Conservation (phyloP, 164 flowering plant species). For the Kalanchoe fedtschenkoi region DNA sequence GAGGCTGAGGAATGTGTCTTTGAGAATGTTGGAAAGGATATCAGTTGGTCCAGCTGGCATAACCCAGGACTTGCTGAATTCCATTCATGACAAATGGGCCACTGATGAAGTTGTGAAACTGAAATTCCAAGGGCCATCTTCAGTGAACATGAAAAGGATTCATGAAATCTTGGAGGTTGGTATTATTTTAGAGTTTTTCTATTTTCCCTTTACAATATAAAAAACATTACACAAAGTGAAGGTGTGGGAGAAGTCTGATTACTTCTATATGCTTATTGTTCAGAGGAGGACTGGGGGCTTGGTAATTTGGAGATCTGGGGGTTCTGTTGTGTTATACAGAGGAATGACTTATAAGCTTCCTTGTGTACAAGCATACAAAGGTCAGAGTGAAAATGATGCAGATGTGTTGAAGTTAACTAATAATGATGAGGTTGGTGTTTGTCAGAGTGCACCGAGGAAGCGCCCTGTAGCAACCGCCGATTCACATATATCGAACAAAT, state of each 20-base stretch:
- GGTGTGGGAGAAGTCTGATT: background rate
- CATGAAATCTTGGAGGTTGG: slow-evolving; percentile 81
- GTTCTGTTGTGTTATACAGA: slow-evolving; percentile 69
- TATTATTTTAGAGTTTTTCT: background rate
- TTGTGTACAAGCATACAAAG: slow-evolving; percentile 50
- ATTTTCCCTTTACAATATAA: slow-evolving; percentile 3
- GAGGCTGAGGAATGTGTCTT: slow-evolving; percentile 62
- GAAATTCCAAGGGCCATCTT: slow-evolving; percentile 67
- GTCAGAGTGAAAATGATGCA: slow-evolving; percentile 14
- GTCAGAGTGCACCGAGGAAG: slow-evolving; percentile 9
- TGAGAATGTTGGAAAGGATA: slow-evolving; percentile 69
- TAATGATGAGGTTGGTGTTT: slow-evolving; percentile 10
- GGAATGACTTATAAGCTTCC: slow-evolving; percentile 72
- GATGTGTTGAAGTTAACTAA: slow-evolving; percentile 10
- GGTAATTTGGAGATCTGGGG: slow-evolving; percentile 90
- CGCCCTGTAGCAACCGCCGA: slow-evolving; percentile 9
- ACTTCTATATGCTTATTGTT: slow-evolving; percentile 8
- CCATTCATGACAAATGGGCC: slow-evolving; percentile 75
- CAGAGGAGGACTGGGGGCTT: slow-evolving; percentile 89
- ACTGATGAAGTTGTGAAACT: slow-evolving; percentile 74
- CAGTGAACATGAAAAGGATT: slow-evolving; percentile 63
- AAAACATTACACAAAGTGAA: background rate
- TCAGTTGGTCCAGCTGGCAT: slow-evolving; percentile 69
- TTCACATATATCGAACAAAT: slow-evolving; percentile 15
- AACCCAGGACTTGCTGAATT: slow-evolving; percentile 61